Evolutionary conservation across 2,329 filamentous ascomycete species (phyloP).

Genomic region (Domatiomyces globalis): DNA sequence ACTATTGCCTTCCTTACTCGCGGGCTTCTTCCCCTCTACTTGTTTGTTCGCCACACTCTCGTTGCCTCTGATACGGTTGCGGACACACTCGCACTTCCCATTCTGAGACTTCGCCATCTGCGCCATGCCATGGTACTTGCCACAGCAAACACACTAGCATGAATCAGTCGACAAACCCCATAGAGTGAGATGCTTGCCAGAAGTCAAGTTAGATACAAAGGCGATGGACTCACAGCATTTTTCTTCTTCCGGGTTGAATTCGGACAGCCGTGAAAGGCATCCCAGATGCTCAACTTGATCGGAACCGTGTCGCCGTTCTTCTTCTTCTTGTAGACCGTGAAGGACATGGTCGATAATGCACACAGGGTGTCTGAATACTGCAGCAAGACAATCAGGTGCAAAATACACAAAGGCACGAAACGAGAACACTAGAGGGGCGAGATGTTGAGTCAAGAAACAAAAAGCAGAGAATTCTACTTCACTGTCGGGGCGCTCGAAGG

Average conservation of each 20-base stretch:
- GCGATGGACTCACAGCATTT: slow-evolving; percentile 2
- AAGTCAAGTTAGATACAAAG: neutral
- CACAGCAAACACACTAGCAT: slow-evolving; percentile 12
- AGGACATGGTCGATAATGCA: slow-evolving; percentile 9
- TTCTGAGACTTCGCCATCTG: neutral
- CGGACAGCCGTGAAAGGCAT: slow-evolving; percentile 14
- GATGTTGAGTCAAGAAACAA: neutral
- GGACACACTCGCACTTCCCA: slow-evolving; percentile 1
- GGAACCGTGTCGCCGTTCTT: slow-evolving; percentile 10
- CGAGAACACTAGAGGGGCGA: neutral
- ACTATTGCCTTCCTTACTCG: slow-evolving; percentile 1
- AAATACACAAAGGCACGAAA: neutral
- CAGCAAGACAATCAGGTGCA: neutral
- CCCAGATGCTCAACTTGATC: slow-evolving; percentile 16
- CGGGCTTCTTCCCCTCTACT: neutral
- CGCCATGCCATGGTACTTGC: slow-evolving; percentile 4
- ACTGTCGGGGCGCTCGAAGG: neutral
- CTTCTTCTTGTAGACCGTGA: slow-evolving; percentile 11
- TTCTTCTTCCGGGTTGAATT: slow-evolving; percentile 9
- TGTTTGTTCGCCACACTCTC: neutral
- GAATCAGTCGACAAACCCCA: neutral
- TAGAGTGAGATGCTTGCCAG: neutral
- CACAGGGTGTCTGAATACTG: neutral
- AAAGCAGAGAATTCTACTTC: neutral
- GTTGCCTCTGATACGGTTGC: slow-evolving; percentile 5